Percentiles rank a stretch among this genome's conserved stretches.
phyloP scores from a whole-genome alignment of 148 eudicot genomes.

The Rhododendron kiyosumense region DNA sequence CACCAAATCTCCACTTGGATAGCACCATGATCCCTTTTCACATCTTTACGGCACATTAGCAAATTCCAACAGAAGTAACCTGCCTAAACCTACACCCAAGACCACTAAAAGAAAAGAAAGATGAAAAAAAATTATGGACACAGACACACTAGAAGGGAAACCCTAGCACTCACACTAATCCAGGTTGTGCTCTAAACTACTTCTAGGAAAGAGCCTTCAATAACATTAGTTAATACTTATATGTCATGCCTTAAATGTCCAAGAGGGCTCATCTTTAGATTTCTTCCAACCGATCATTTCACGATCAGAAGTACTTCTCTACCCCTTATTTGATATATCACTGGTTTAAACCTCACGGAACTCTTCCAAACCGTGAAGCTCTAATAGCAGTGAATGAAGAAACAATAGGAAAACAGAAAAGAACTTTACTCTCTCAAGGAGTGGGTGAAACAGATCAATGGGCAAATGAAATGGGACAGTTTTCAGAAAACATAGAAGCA shows the following conservation, averaged over 20 bases:
- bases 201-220: background rate
- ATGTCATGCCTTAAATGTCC: constrained; percentile 6
- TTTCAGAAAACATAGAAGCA: background rate
- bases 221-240: too few species aligned
- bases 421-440: background rate
- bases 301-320: constrained; percentile 11
- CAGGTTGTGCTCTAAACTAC: background rate
- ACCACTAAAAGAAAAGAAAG: background rate
- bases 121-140: background rate
- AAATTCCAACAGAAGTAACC: background rate
- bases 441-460: background rate
- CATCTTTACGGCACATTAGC: background rate
- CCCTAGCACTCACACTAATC: background rate
- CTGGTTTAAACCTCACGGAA: constrained; percentile 17
- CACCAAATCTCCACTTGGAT: background rate
- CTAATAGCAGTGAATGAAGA: constrained; percentile 7
- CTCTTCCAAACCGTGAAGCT: constrained; percentile 15
- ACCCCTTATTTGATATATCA: constrained; percentile 18
- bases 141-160: background rate
- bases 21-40: background rate
- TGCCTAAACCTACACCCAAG: background rate
- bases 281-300: constrained; percentile 11
- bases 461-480: background rate
- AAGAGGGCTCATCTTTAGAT: background rate
- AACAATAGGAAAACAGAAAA: background rate